Evolutionary conservation across 129 eudicot genomes (phyloP), one percentile per base, ranked within the genome.

Genomic region (Pseudognaphalium luteoalbum): DNA sequence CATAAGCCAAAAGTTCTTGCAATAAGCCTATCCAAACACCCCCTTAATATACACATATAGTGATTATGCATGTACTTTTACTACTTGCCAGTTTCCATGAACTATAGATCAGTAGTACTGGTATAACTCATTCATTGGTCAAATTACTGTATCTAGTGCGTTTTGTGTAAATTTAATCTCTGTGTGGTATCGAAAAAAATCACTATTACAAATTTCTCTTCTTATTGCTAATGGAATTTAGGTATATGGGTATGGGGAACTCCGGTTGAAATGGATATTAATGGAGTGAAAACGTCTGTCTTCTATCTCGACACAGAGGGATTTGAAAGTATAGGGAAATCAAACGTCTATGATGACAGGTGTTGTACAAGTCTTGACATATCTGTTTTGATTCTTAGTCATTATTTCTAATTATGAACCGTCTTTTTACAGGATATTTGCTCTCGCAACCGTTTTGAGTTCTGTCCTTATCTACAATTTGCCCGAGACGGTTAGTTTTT

Each of bases 241-340:
- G 98, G 99, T 34, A 88, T 95, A 77, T 95, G 99, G 97, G 97
- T 91, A 35, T 95, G 99, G 99, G 99, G 99, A 74, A 78, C 85
- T 70, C 99, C 99, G 41, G 52, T 89, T 44, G 97, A 91, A 80
- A 56, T 91, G 90, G 88, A 86, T 58, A 83, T 95, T 59, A 71
- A 89, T 84, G 99, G 99, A 72, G 96, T 87, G 68, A 89, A 87
- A 81, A 91, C 96, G 6, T 89, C 99, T 25, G 96, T 95, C 61
- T 87, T 95, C 68, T 95, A 89, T 86, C 96, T 95, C 34, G 97
- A 95, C 75, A 95, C 99, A 1, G 99, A 91, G 83, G 99, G 99
- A 22, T 95, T 95, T 85, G 99, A 95, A 85, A 95, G 99, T 87
- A 73, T 95, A 78, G 99, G 99, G 74, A 95, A 91, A 79, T 95